Conservation (phyloP, 2,329 filamentous ascomycete species). For the Fusarium sp. region DNA sequence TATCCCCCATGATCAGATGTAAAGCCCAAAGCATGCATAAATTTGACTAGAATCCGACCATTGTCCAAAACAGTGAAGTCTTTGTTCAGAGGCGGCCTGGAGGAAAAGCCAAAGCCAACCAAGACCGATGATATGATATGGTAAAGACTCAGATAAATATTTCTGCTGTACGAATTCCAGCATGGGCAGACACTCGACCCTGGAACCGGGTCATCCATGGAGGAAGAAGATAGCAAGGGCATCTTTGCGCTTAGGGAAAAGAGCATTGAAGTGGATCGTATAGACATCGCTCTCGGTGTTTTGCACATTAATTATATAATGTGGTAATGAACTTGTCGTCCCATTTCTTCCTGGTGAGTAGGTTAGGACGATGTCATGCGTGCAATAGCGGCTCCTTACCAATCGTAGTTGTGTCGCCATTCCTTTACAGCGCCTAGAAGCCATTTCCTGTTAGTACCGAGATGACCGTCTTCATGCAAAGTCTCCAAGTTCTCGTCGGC, state of each 20-base stretch:
- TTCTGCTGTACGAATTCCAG: neutral
- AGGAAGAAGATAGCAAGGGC: neutral
- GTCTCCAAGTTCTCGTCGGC: neutral
- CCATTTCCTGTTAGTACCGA: neutral
- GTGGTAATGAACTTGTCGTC: neutral
- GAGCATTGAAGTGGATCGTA: neutral
- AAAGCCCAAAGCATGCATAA: neutral
- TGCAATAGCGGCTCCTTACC: neutral
- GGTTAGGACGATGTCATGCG: rapidly evolving
- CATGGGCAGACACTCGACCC: neutral
- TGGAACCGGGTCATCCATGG: neutral
- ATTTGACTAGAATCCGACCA: rapidly evolving
- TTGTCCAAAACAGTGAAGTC: neutral
- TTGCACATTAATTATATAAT: neutral
- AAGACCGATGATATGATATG: neutral
- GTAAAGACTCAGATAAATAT: neutral
- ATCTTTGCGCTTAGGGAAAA: neutral
- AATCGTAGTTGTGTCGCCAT: neutral
- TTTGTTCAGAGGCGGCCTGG: neutral
- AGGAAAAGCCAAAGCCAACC: neutral
- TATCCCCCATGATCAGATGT: neutral
- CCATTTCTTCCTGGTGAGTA: neutral
- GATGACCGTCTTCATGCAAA: rapidly evolving
- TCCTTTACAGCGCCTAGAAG: neutral
- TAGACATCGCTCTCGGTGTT: neutral